Conservation (phyloP, 2,329 filamentous ascomycete genomes). For the Talaromyces sp. region DNA sequence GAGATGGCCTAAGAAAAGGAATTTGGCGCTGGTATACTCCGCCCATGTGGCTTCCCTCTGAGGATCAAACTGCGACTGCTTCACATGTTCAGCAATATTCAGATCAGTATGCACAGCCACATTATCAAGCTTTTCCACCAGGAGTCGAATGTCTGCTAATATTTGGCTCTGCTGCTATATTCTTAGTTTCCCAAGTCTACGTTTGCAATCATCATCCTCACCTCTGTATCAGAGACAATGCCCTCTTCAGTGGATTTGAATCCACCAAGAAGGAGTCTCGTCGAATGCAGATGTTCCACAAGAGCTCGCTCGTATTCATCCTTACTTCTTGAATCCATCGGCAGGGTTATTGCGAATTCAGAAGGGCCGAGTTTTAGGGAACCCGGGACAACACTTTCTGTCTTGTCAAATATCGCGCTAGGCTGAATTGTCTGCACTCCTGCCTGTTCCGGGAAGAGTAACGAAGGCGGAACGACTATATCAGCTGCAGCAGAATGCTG, state of each 20-base stretch:
- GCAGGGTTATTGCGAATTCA: slow-evolving; percentile 37
- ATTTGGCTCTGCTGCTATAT: slow-evolving; percentile 19
- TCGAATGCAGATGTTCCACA: slow-evolving; percentile 20
- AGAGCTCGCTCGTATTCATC: slow-evolving; percentile 36
- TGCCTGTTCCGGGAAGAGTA: slow-evolving; percentile 17
- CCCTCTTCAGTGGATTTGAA: slow-evolving; percentile 13
- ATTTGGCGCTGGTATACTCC: slow-evolving; percentile 44
- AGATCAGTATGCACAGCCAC: slow-evolving; percentile 41
- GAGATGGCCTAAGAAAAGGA: slow-evolving; percentile 38
- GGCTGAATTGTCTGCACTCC: slow-evolving; percentile 33
- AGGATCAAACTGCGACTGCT: slow-evolving; percentile 26
- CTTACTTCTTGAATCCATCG: slow-evolving; percentile 40
- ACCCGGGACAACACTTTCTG: slow-evolving; percentile 22
- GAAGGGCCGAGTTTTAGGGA: slow-evolving; percentile 31
- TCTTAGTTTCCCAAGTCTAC: not conserved
- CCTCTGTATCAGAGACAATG: slow-evolving; percentile 18
- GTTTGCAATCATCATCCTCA: slow-evolving; percentile 13
- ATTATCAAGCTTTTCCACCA: slow-evolving; percentile 36
- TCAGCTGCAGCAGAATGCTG: slow-evolving; percentile 19
- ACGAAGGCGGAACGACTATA: slow-evolving; percentile 22
- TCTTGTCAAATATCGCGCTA: slow-evolving; percentile 25
- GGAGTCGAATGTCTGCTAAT: slow-evolving; percentile 25
- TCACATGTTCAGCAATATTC: slow-evolving; percentile 35
- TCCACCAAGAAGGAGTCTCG: slow-evolving; percentile 24
- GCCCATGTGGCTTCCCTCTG: slow-evolving; percentile 39